Conservation (phyloP, 2,329 filamentous ascomycete species). For the Aspergillus flavus region DNA sequence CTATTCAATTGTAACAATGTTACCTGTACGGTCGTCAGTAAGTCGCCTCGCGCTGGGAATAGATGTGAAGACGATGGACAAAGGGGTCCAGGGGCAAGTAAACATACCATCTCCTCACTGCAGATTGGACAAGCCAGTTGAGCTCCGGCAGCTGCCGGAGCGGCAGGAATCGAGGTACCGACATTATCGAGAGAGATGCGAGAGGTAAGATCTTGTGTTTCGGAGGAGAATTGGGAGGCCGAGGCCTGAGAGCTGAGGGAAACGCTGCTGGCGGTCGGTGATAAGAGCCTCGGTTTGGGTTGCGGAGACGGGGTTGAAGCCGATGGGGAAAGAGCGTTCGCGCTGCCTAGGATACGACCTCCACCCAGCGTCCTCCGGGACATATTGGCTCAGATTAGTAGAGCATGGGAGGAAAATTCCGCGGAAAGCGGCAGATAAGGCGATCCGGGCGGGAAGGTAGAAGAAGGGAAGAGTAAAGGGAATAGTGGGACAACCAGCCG, state of each 20-base stretch:
- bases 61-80: not conserved
- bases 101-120: slow-evolving; percentile 88
- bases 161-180: slow-evolving; percentile 50
- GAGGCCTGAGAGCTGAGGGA: slow-evolving; percentile 78
- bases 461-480: not conserved
- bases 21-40: slow-evolving; percentile 58
- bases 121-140: slow-evolving; percentile 95
- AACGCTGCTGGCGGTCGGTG: slow-evolving; percentile 70
- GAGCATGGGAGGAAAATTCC: slow-evolving; percentile 36
- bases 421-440: slow-evolving; percentile 13
- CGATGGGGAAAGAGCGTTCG: slow-evolving; percentile 75
- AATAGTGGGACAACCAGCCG: not conserved
- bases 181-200: slow-evolving; percentile 73
- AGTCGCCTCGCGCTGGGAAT: not conserved
- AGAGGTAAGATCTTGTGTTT: slow-evolving; percentile 76
- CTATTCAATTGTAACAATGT: slow-evolving; percentile 90
- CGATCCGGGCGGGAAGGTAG: not conserved
- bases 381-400: slow-evolving; percentile 57
- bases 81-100: not conserved
- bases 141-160: slow-evolving; percentile 60
- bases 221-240: slow-evolving; percentile 68
- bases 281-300: slow-evolving; percentile 52
- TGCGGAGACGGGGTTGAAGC: slow-evolving; percentile 47
- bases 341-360: slow-evolving; percentile 86
- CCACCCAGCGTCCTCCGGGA: slow-evolving; percentile 85